Percentiles rank a stretch among this genome's conserved stretches.
phyloP scores from a whole-genome alignment of 768 basidiomycete species.

The Leucocoprinus birnbaumii region DNA sequence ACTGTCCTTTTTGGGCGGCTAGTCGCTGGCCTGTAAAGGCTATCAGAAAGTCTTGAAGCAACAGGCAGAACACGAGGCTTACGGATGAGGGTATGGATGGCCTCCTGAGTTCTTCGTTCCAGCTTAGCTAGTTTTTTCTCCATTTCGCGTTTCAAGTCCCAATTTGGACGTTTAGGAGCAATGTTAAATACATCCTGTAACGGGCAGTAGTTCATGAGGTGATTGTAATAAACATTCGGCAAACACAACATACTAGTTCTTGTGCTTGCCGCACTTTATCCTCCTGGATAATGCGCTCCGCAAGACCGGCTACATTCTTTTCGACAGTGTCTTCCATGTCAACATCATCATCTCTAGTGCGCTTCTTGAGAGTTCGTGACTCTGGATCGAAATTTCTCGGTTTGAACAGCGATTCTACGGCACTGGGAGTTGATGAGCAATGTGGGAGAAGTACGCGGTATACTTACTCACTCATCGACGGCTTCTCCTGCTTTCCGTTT shows the following conservation, averaged over 20 bases:
- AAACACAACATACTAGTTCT: conserved; percentile 66
- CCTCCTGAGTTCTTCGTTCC: conserved; percentile 89
- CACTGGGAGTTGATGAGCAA: conserved; percentile 16
- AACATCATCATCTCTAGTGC: conserved; percentile 46
- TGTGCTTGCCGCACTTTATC: conserved; percentile 84
- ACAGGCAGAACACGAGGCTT: conserved; percentile 28
- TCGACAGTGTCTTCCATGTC: conserved; percentile 85
- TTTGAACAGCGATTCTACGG: conserved; percentile 50
- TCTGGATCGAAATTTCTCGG: conserved; percentile 90
- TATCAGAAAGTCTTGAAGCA: neutral
- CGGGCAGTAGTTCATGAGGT: neutral
- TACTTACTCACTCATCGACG: conserved; percentile 37
- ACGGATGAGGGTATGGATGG: conserved; percentile 93
- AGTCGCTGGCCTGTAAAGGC: conserved; percentile 66
- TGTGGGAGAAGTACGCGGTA: neutral
- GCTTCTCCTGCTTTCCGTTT: conserved; percentile 64
- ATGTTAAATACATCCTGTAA: conserved; percentile 91
- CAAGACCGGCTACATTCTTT: conserved; percentile 77
- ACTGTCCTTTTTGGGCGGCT: conserved; percentile 73
- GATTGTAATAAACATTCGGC: neutral
- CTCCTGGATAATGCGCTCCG: conserved; percentile 80
- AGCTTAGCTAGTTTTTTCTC: conserved; percentile 86
- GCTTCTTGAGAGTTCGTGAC: conserved; percentile 75
- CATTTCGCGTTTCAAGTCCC: conserved; percentile 94
- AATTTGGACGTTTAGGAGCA: conserved; percentile 94